Evolutionary conservation across 1,284 basidiomycete species (phyloP), one percentile per base, ranked within the genome.

Genomic region (Sanghuangporus sanghuang): DNA sequence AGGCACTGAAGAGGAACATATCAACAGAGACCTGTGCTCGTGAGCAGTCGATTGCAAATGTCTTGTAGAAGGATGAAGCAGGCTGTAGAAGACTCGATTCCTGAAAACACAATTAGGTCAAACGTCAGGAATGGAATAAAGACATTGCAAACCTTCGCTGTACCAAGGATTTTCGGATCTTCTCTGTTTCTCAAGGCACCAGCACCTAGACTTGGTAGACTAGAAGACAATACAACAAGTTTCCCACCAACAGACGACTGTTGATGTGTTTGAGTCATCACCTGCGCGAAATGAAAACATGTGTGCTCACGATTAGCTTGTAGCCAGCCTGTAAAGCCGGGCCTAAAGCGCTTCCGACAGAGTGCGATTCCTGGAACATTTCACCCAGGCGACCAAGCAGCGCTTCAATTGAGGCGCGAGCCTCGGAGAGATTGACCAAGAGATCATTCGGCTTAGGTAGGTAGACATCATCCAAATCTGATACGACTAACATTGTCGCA

Each of bases 31-130:
- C 92, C 75, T 99, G 97, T 8, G 92, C 90, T 68, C 96, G 88
- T 7, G 96, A 98, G 75, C 96, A 99, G 71, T 99, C 96, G 73
- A 99, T 99, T 18, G 97, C 95, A 70, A 99, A 98, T 0, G 94
- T 95, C 82, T 99, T 99, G 84, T 98, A 99, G 81, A 98, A 99
- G 7, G 90, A 85, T 39, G 92, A 93, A 0, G 92, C 93, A 16
- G 95, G 84, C 78, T 95, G 93, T 46, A 98, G 82, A 9, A 98
- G 79, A 14, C 85, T 83, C 12, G 92, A 95, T 81, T 97, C 95
- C 87, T 91, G 55, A 6, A 46, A 21, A 8, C 23, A 39, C 55
- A 27, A 3, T 58, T 32, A 58, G 12, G 32, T 44, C 63, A 49
- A 64, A 64, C 27, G n/a, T 61, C n/a, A 11, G 21, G n/a, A 21